Percentiles rank a stretch among this genome's conserved stretches.
These are phyloP conservation scores for Suillus subaureus DNA, from an alignment of 768 basidiomycete genomes.

Conservation along the genomic window DNA sequence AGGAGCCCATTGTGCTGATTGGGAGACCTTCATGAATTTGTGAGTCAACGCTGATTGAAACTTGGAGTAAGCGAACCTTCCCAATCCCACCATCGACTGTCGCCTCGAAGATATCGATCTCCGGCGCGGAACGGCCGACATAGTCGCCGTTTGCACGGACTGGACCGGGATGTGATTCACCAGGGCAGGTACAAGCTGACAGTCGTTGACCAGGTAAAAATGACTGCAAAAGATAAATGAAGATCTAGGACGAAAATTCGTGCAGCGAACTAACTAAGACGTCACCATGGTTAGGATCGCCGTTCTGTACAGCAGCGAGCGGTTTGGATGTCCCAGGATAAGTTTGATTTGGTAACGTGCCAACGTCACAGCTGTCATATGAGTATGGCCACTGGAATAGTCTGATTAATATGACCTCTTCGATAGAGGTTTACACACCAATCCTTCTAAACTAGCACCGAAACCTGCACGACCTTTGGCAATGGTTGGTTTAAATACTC, in stretches of 20 bases:
- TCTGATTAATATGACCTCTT: constrained; percentile 15
- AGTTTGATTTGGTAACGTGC: constrained; percentile 78
- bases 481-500: constrained; percentile 7
- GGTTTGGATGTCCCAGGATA: constrained; percentile 46
- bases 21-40: constrained; percentile 45
- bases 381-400: constrained; percentile 50
- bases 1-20: constrained; percentile 51
- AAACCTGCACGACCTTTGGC: constrained; percentile 52
- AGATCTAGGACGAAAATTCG: neutral
- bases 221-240: constrained; percentile 29
- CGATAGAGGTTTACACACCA: constrained; percentile 45
- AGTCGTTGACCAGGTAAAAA: constrained; percentile 60
- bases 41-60: constrained; percentile 8
- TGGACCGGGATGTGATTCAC: constrained; percentile 62
- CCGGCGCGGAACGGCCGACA: constrained; percentile 57
- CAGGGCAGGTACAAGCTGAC: constrained; percentile 58
- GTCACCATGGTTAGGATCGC: constrained; percentile 36
- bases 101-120: constrained; percentile 64
- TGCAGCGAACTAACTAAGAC: constrained; percentile 25
- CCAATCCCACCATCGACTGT: constrained; percentile 31
- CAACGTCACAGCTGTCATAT: constrained; percentile 72
- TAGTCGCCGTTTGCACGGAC: constrained; percentile 48
- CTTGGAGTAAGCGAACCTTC: constrained; percentile 32
- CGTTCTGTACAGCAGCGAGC: constrained; percentile 41
- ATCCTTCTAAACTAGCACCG: constrained; percentile 60